Percentiles rank a stretch among this genome's conserved stretches.
Conservation (phyloP, 2,329 filamentous ascomycete genomes). For the Diaporthe amygdali region DNA sequence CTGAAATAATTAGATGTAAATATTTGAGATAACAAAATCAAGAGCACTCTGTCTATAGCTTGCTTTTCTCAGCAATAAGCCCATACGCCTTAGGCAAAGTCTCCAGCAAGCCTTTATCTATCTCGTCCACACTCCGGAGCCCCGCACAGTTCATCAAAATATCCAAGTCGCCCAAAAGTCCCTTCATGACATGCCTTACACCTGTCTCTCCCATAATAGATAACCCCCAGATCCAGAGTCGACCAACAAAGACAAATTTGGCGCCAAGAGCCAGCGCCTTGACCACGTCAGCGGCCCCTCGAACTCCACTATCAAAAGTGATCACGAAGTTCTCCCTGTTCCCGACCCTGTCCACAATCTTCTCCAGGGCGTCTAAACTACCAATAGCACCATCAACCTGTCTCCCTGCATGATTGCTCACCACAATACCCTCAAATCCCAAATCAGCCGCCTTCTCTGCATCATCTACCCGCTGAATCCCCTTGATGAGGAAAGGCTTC, state of each 20-base stretch:
- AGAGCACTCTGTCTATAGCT: slow-evolving; percentile 4
- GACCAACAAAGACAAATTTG: slow-evolving; percentile 65
- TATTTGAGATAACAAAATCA: neutral
- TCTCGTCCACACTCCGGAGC: slow-evolving; percentile 56
- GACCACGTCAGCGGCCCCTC: slow-evolving; percentile 61
- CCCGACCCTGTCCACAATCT: slow-evolving; percentile 52
- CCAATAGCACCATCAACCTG: slow-evolving; percentile 67
- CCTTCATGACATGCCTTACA: slow-evolving; percentile 66
- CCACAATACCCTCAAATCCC: slow-evolving; percentile 65
- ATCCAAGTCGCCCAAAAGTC: slow-evolving; percentile 66
- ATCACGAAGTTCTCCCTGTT: slow-evolving; percentile 43
- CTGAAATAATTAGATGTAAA: too few relatives aligned
- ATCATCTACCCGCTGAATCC: slow-evolving; percentile 65
- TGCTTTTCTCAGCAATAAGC: slow-evolving; percentile 25
- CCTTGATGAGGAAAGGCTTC: slow-evolving; percentile 65
- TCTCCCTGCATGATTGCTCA: slow-evolving; percentile 62
- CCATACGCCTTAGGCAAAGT: slow-evolving; percentile 43
- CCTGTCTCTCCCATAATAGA: slow-evolving; percentile 65
- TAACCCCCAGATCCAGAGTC: slow-evolving; percentile 65
- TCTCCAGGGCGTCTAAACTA: slow-evolving; percentile 64
- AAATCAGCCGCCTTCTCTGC: slow-evolving; percentile 61
- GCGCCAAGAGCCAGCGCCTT: slow-evolving; percentile 67
- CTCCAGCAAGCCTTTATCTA: slow-evolving; percentile 49
- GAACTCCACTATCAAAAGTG: slow-evolving; percentile 66
- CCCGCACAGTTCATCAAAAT: slow-evolving; percentile 66